These are phyloP conservation scores for Bruguiera parviflora DNA, from an alignment of 345 rosid species.

Conservation along the genomic window DNA sequence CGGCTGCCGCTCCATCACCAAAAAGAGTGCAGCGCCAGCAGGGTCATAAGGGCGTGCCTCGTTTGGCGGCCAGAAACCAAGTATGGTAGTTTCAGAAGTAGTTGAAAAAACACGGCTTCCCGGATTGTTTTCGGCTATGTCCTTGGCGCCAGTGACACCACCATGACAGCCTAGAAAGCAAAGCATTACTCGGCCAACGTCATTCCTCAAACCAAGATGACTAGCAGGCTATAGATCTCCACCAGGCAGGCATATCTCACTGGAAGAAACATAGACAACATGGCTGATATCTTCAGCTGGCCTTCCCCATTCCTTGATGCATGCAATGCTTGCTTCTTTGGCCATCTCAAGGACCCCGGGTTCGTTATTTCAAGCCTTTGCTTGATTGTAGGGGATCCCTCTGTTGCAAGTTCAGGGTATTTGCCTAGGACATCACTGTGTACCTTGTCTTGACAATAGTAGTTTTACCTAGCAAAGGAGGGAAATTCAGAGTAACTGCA, in stretches of 20 bases:
- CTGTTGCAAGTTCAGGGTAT: conserved; percentile 78
- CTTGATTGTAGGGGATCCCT: conserved; percentile 71
- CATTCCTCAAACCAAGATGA: conserved; percentile 61
- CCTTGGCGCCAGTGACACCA: conserved; percentile 92
- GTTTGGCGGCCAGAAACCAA: conserved; percentile 89
- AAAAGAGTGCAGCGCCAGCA: conserved; percentile 90
- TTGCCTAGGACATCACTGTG: conserved; percentile 70
- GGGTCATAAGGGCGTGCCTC: conserved; percentile 79
- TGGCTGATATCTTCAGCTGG: conserved; percentile 74
- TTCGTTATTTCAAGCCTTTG: conserved; percentile 89
- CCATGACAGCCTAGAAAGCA: conserved; percentile 90
- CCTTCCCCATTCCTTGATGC: conserved; percentile 89
- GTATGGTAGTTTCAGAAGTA: conserved; percentile 88
- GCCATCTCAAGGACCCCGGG: conserved; percentile 90
- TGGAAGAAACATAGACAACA: conserved; percentile 84
- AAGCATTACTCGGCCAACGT: conserved; percentile 76
- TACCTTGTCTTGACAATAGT: conserved; percentile 92
- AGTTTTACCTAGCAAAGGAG: conserved; percentile 59
- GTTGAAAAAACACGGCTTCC: conserved; percentile 77
- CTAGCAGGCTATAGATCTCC: conserved; percentile 76
- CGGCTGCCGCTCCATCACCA: conserved; percentile 94
- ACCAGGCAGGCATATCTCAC: conserved; percentile 85
- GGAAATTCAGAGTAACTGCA: background rate
- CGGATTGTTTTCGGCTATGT: conserved; percentile 91
- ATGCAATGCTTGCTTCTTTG: conserved; percentile 59